phyloP scores from a whole-genome alignment of 371 early-diverging fungal genomes.

The Saksenaea oblongispora region DNA sequence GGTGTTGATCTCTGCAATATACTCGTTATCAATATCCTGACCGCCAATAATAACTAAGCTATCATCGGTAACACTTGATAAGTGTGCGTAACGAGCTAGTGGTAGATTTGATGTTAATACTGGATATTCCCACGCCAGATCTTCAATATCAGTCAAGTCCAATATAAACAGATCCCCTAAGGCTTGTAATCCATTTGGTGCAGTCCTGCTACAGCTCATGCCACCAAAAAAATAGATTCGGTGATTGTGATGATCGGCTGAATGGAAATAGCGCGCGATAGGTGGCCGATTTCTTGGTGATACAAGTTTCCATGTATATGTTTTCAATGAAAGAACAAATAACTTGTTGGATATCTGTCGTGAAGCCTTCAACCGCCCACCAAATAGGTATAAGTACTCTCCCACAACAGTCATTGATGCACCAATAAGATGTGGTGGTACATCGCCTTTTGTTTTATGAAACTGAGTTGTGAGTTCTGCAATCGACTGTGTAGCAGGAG shows the following conservation, averaged over 20 bases:
- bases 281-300: conserved; percentile 32
- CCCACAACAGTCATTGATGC: conserved; percentile 60
- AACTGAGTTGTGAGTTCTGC: conserved; percentile 41
- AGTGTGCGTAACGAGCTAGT: conserved; percentile 67
- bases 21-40: conserved; percentile 66
- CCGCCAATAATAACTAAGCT: conserved; percentile 68
- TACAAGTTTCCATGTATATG: conserved; percentile 46
- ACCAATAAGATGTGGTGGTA: conserved; percentile 73
- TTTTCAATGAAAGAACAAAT: conserved; percentile 56
- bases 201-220: conserved; percentile 34
- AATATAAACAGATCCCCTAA: conserved; percentile 62
- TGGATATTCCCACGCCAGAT: conserved; percentile 52
- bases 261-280: conserved; percentile 72
- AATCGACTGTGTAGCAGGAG: conserved; percentile 30
- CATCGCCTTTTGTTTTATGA: conserved; percentile 40
- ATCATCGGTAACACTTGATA: conserved; percentile 54
- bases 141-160: conserved; percentile 11
- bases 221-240: conserved; percentile 61
- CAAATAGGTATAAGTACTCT: conserved; percentile 64
- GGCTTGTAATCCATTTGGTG: conserved; percentile 28
- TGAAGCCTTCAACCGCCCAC: conserved; percentile 60
- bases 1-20: conserved; percentile 67
- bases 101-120: conserved; percentile 13
- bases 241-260: conserved; percentile 51
- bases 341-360: conserved; percentile 60